Evolutionary conservation across 495 filamentous ascomycete species (phyloP).

Genomic region (Hypoxylon fuscum): DNA sequence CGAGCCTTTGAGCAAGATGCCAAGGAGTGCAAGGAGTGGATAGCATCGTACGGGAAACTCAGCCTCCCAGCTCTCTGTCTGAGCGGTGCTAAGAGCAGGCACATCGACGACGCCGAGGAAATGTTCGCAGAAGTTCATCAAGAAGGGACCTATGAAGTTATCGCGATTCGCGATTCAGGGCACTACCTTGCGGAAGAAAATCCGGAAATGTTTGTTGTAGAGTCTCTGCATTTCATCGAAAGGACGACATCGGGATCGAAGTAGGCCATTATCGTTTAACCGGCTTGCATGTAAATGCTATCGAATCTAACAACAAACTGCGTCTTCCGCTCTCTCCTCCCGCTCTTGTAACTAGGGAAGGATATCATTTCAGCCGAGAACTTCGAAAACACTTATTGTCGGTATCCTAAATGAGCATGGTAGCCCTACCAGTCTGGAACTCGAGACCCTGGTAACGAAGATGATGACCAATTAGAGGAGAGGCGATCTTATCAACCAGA

Average conservation of each 20-base stretch:
- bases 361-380: too few species aligned
- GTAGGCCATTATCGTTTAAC: not conserved
- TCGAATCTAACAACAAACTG: not conserved
- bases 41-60: constrained; percentile 50
- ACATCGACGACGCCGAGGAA: constrained; percentile 32
- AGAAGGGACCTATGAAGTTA: constrained; percentile 35
- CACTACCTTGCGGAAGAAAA: constrained; percentile 56
- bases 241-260: constrained; percentile 5
- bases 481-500: not conserved
- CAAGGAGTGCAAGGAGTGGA: constrained; percentile 46
- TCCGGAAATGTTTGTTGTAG: constrained; percentile 49
- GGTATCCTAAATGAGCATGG: too few species aligned
- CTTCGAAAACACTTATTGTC: too few species aligned
- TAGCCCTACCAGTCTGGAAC: too few species aligned
- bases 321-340: too few species aligned
- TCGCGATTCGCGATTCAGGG: constrained; percentile 43
- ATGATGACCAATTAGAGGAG: not conserved
- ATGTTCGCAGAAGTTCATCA: constrained; percentile 51
- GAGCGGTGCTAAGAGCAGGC: constrained; percentile 44
- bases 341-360: too few species aligned
- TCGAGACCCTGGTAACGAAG: too few species aligned
- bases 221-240: constrained; percentile 21
- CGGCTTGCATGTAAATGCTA: not conserved
- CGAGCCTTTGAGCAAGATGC: constrained; percentile 55
- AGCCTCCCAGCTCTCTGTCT: constrained; percentile 49